Evolutionary conservation across 2,329 filamentous ascomycete genomes (phyloP).

Genomic region (Pseudocercospora pini-densiflorae): DNA sequence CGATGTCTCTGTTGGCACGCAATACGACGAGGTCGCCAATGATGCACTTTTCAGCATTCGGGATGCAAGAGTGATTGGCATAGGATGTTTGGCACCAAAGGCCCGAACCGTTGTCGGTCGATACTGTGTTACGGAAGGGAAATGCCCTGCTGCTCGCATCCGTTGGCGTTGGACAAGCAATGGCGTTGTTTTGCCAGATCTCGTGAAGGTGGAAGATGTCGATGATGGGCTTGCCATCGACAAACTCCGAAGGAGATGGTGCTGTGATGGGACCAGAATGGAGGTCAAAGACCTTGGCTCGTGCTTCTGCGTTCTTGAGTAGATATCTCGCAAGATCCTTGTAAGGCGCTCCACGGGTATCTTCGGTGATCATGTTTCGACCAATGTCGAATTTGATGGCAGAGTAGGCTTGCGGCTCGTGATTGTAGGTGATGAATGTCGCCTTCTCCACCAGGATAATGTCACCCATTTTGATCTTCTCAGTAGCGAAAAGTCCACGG

Average conservation of each 20-base stretch:
- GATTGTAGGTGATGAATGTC: conserved; percentile 8
- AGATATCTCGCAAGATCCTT: conserved; percentile 16
- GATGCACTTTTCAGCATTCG: conserved; percentile 23
- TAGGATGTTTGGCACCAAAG: conserved; percentile 17
- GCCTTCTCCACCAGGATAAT: conserved; percentile 46
- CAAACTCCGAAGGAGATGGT: background rate
- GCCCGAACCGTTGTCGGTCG: conserved; percentile 8
- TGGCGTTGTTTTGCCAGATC: conserved; percentile 20
- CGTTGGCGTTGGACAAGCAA: conserved; percentile 7
- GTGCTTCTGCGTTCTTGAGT: background rate
- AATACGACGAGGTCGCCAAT: conserved; percentile 20
- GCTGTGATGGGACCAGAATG: conserved; percentile 7
- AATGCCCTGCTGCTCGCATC: conserved; percentile 7
- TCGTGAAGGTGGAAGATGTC: conserved; percentile 23
- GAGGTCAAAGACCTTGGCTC: conserved; percentile 14
- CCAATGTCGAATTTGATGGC: conserved; percentile 17
- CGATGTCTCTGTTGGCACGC: conserved; percentile 16
- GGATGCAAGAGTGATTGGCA: conserved; percentile 25
- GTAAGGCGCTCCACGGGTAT: conserved; percentile 17
- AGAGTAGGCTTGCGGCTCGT: conserved; percentile 10
- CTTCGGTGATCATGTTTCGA: conserved; percentile 22
- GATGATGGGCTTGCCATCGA: conserved; percentile 20
- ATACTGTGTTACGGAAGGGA: conserved; percentile 2
- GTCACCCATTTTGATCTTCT: conserved; percentile 45
- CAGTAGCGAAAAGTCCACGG: conserved; percentile 50